phyloP scores from a whole-genome alignment of 257 asterid genomes.

The Anisodus tanguticus region DNA sequence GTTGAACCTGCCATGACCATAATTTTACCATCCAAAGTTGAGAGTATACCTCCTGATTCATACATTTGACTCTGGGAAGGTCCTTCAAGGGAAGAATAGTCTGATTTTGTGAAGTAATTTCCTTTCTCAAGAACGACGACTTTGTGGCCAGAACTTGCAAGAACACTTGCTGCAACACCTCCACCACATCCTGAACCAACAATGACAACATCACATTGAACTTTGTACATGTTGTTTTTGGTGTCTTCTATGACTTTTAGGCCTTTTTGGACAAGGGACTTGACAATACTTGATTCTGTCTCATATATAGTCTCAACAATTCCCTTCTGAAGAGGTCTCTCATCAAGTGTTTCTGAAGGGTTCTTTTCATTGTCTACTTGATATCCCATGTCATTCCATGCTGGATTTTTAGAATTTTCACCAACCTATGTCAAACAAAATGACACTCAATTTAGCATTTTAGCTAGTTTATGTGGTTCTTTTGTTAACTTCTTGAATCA shows the following conservation, averaged over 20 bases:
- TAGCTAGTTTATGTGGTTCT: neutral
- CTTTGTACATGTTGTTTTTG: slow-evolving; percentile 35
- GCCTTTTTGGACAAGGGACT: slow-evolving; percentile 57
- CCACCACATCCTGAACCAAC: slow-evolving; percentile 95
- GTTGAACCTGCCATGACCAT: slow-evolving; percentile 79
- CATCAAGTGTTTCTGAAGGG: slow-evolving; percentile 25
- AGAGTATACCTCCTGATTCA: slow-evolving; percentile 68
- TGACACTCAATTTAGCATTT: neutral
- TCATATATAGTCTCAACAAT: slow-evolving; percentile 64
- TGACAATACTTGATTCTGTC: slow-evolving; percentile 46
- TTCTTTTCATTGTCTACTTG: slow-evolving; percentile 49
- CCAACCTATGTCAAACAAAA: slow-evolving; percentile 52
- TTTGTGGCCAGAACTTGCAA: slow-evolving; percentile 70
- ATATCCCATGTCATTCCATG: slow-evolving; percentile 81
- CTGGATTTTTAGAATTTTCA: slow-evolving; percentile 59
- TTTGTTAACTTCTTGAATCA: neutral
- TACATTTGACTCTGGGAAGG: slow-evolving; percentile 69
- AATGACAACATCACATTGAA: slow-evolving; percentile 75
- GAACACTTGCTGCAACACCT: slow-evolving; percentile 84
- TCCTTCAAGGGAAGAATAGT: slow-evolving; percentile 79
- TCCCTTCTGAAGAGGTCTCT: slow-evolving; percentile 70
- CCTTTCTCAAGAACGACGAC: slow-evolving; percentile 84
- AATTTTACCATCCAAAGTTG: slow-evolving; percentile 69
- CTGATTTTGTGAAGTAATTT: slow-evolving; percentile 60
- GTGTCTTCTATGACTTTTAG: slow-evolving; percentile 47